A percentile compares a stretch with the other conserved stretches of the same genome.
Evolutionary conservation across 768 basidiomycete species (phyloP).

Genomic region (Tephrocybe sp.): DNA sequence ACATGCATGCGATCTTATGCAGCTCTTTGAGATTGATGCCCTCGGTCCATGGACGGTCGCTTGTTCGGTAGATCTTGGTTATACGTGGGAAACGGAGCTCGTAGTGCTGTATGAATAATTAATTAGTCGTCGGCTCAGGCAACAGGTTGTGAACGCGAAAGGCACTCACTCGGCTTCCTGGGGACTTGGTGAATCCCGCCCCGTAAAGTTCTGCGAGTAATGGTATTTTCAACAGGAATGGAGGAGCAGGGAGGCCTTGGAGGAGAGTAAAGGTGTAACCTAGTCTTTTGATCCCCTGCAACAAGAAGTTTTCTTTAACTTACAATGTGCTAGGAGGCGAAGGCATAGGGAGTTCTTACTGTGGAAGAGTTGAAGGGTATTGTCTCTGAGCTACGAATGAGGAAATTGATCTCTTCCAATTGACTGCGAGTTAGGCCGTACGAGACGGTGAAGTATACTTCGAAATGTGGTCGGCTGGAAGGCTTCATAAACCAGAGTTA

Average conservation of each 20-base stretch:
- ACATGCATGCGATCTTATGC: constrained; percentile 51
- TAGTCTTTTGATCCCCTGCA: constrained; percentile 23
- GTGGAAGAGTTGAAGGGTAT: constrained; percentile 26
- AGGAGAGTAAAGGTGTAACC: constrained; percentile 56
- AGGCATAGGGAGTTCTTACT: constrained; percentile 12
- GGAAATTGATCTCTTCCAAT: constrained; percentile 72
- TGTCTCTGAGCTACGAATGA: constrained; percentile 46
- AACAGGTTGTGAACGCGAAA: not conserved
- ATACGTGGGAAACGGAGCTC: constrained; percentile 84
- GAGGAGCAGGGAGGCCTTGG: constrained; percentile 46
- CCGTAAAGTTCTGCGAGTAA: constrained; percentile 74
- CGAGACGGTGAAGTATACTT: constrained; percentile 70
- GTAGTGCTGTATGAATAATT: constrained; percentile 53
- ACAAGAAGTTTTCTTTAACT: too few species aligned
- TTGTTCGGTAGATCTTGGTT: constrained; percentile 58
- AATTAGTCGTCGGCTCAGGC: not conserved
- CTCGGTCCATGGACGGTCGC: constrained; percentile 66
- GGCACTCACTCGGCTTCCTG: constrained; percentile 43
- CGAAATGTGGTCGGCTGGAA: constrained; percentile 52
- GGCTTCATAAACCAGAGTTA: constrained; percentile 28
- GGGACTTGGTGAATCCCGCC: constrained; percentile 79
- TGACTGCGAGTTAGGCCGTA: constrained; percentile 70
- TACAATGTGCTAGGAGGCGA: too few species aligned
- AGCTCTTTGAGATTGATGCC: constrained; percentile 46
- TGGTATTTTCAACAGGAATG: constrained; percentile 56